Evolutionary conservation across 495 filamentous ascomycete species (phyloP).

Genomic region (Glarea lozoyensis): DNA sequence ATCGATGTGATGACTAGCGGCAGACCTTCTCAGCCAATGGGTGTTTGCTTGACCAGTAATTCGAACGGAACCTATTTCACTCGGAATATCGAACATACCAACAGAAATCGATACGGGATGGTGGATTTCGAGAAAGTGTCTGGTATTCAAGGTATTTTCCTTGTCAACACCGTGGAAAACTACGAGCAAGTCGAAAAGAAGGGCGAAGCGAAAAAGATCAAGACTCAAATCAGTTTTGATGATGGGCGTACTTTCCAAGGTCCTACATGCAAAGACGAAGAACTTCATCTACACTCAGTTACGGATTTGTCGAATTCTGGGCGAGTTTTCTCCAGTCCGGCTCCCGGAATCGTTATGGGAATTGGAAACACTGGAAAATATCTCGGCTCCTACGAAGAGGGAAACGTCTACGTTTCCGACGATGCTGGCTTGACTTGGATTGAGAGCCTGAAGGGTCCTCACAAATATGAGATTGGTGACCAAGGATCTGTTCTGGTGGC

Average conservation of each 20-base stretch:
- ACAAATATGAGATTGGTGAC: slow-evolving; percentile 93
- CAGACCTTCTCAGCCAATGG: slow-evolving; percentile 55
- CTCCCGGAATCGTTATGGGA: slow-evolving; percentile 87
- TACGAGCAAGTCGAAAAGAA: slow-evolving; percentile 60
- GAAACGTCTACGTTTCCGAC: slow-evolving; percentile 79
- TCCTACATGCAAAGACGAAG: slow-evolving; percentile 47
- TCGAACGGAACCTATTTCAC: slow-evolving; percentile 95
- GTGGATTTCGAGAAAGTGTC: slow-evolving; percentile 93
- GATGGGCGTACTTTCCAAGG: slow-evolving; percentile 73
- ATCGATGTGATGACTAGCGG: slow-evolving; percentile 84
- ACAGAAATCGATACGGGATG: slow-evolving; percentile 56
- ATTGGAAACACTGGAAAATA: slow-evolving; percentile 77
- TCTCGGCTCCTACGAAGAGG: slow-evolving; percentile 56
- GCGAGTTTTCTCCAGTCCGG: slow-evolving; percentile 86
- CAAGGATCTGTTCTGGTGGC: slow-evolving; percentile 82
- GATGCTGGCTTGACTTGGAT: slow-evolving; percentile 84
- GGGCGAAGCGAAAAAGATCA: slow-evolving; percentile 47
- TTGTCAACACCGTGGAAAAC: slow-evolving; percentile 87
- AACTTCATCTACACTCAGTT: slow-evolving; percentile 82
- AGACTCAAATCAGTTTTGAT: slow-evolving; percentile 82
- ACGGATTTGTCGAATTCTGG: slow-evolving; percentile 72
- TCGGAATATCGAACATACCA: slow-evolving; percentile 82
- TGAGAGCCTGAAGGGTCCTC: slow-evolving; percentile 62
- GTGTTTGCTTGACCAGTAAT: slow-evolving; percentile 84
- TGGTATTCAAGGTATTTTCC: slow-evolving; percentile 79